phyloP scores from a whole-genome alignment of 805 yeast genomes.

The Blastobotrys muscicola region DNA sequence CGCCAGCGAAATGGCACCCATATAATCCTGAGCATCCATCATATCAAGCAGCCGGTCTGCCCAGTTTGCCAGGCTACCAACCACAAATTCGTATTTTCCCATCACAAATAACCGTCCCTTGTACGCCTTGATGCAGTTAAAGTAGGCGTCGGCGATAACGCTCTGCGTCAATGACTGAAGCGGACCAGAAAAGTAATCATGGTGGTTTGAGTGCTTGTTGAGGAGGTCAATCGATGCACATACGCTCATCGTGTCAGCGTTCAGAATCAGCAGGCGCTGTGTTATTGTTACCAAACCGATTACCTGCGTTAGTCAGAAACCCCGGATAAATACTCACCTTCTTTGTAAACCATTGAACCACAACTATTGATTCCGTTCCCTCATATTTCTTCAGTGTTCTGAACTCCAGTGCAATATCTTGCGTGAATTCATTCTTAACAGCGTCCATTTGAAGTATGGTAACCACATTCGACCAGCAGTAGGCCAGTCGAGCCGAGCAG shows the following conservation, averaged over 20 bases:
- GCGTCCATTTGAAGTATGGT: slow-evolving; percentile 42
- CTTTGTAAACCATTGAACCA: slow-evolving; percentile 48
- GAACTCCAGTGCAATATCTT: slow-evolving; percentile 26
- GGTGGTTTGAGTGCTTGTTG: slow-evolving; percentile 31
- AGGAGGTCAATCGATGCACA: slow-evolving; percentile 31
- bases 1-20: slow-evolving; percentile 49
- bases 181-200: slow-evolving; percentile 23
- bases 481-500: slow-evolving; percentile 38
- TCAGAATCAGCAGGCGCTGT: slow-evolving; percentile 36
- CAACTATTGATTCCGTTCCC: slow-evolving; percentile 41
- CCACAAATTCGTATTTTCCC: slow-evolving; percentile 42
- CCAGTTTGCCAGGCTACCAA: slow-evolving; percentile 62
- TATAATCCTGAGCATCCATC: slow-evolving; percentile 40
- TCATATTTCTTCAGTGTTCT: slow-evolving; percentile 35
- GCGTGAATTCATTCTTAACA: slow-evolving; percentile 23
- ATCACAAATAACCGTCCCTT: slow-evolving; percentile 43
- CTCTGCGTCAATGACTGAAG: slow-evolving; percentile 18
- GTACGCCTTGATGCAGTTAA: slow-evolving; percentile 30
- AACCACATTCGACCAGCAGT: slow-evolving; percentile 56
- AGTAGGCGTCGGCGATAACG: slow-evolving; percentile 27
- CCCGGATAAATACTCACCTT: slow-evolving; percentile 13
- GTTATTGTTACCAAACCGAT: slow-evolving; percentile 36
- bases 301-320: not conserved
- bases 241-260: slow-evolving; percentile 32
- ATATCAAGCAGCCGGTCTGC: slow-evolving; percentile 48